Base-by-base conservation (phyloP, 192 early-diverging fungal genomes). In the Mortierella claussenii region DNA sequence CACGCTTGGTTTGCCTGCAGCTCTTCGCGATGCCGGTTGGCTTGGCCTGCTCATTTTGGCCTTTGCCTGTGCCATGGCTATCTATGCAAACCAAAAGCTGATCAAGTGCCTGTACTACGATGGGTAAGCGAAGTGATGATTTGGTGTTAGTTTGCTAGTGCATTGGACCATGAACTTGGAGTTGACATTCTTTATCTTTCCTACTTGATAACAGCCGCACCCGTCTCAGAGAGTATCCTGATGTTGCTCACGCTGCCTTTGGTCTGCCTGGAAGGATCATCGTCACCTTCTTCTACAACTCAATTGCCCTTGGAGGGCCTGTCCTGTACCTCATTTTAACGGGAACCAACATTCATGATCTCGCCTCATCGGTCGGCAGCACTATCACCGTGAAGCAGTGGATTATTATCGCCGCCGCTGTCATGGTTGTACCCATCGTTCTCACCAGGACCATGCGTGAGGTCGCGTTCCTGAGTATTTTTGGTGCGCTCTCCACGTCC, bases 1-100 rank as follows among this genome's bases (percentile, higher is more conserved):
- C 18, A 81, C 86, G 13, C 74, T 90, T 3, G 87, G 88, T 48
- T 66, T 90, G 27, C 85, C 89, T 18, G 86, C 83, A 37, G 83
- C 86, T 9, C 69, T 90, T 17, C 82, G 80, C 55, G 87, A 90
- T 44, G 87, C 88, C 51, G 95, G 95, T 3, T 96, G 95, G 95
- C 65, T 89, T 23, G 90, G 89, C 21, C 46, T 91, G 2, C 28
- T 87, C 21, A 85, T 94, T 57, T 82, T 96, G 32, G 79, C 87
- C 17, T 68, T 94, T 21, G 86, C 92, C 4, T 91, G 88, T 23
- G 79, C 82, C 4, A 91, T 93, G 61, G 87, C 88, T 31, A 64
- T 85, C 31, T 96, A 94, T 76, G 84, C 87, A 13, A 93, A 92
- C 31, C 85, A 83, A 23, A 86, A 94, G 27, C 81, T 95, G 47